These are phyloP conservation scores for Hypoxylon cercidicola DNA, from an alignment of 495 filamentous ascomycete species.

Conservation along the genomic window DNA sequence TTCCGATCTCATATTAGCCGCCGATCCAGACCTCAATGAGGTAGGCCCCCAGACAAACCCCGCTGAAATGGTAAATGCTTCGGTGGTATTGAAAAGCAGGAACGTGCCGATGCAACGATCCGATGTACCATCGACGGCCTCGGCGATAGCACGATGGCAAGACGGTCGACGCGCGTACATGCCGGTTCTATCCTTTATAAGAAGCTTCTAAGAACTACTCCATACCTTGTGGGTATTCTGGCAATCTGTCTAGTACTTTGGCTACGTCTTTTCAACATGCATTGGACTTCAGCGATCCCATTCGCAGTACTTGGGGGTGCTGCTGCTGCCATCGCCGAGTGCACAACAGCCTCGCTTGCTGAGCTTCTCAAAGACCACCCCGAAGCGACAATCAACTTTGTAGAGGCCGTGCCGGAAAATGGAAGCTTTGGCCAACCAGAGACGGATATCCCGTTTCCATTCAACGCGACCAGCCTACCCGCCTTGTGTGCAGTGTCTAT, in stretches of 20 bases:
- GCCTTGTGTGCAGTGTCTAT: slow-evolving; percentile 59
- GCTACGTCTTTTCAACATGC: slow-evolving; percentile 15
- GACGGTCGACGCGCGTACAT: neutral
- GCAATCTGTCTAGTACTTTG: neutral
- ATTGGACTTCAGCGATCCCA: slow-evolving; percentile 7
- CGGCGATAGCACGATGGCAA: neutral
- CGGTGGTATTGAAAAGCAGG: slow-evolving; percentile 2
- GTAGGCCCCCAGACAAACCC: slow-evolving; percentile 11
- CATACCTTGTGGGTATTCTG: neutral
- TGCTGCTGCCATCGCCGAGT: slow-evolving; percentile 19
- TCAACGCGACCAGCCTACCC: slow-evolving; percentile 53
- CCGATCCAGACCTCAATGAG: slow-evolving; percentile 16
- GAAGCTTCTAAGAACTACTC: neutral
- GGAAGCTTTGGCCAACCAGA: slow-evolving; percentile 47
- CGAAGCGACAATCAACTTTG: slow-evolving; percentile 41
- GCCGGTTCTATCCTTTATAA: slow-evolving; percentile 2
- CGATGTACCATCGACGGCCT: neutral
- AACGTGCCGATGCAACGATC: slow-evolving; percentile 25
- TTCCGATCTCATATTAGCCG: slow-evolving; percentile 23
- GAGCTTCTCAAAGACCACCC: slow-evolving; percentile 28
- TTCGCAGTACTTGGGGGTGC: slow-evolving; percentile 24
- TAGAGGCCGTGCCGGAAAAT: slow-evolving; percentile 41
- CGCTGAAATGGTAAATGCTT: neutral
- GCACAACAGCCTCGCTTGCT: slow-evolving; percentile 37
- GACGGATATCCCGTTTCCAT: slow-evolving; percentile 52